Conservation (phyloP, 352 stramenopile species). For the Pythium guiyangense region DNA sequence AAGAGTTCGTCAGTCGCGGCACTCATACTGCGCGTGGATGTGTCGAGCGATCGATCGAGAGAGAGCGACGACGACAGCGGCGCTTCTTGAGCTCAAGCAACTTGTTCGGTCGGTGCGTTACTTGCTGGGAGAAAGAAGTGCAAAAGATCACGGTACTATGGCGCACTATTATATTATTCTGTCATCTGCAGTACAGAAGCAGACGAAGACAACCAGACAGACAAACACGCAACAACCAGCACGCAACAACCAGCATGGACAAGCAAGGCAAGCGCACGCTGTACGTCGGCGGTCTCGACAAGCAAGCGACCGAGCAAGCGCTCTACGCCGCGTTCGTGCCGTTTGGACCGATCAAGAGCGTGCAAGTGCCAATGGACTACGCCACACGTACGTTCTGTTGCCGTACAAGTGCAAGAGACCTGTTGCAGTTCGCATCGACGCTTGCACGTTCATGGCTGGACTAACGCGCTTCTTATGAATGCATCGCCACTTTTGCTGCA, state of each 20-base stretch:
- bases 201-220: background rate
- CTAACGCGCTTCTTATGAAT: background rate
- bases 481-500: background rate
- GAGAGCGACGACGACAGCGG: background rate
- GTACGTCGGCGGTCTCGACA: slow-evolving; percentile 90
- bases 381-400: slow-evolving; percentile 65
- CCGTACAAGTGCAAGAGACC: too few relatives aligned
- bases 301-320: slow-evolving; percentile 82
- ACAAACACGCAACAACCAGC: too few relatives aligned
- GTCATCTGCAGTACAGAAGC: background rate
- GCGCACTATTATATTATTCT: too few relatives aligned
- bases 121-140: too few relatives aligned
- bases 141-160: too few relatives aligned
- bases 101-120: too few relatives aligned
- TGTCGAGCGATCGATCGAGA: background rate
- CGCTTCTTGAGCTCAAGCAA: too few relatives aligned
- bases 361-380: slow-evolving; percentile 75
- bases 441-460: background rate
- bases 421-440: too few relatives aligned
- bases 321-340: slow-evolving; percentile 85
- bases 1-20: slow-evolving; percentile 78
- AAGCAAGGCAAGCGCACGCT: slow-evolving; percentile 67
- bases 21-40: slow-evolving; percentile 56
- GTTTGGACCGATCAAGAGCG: slow-evolving; percentile 76
- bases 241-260: too few relatives aligned